Evolutionary conservation across 1,284 basidiomycete genomes (phyloP).

Genomic region (Boletus smithii): DNA sequence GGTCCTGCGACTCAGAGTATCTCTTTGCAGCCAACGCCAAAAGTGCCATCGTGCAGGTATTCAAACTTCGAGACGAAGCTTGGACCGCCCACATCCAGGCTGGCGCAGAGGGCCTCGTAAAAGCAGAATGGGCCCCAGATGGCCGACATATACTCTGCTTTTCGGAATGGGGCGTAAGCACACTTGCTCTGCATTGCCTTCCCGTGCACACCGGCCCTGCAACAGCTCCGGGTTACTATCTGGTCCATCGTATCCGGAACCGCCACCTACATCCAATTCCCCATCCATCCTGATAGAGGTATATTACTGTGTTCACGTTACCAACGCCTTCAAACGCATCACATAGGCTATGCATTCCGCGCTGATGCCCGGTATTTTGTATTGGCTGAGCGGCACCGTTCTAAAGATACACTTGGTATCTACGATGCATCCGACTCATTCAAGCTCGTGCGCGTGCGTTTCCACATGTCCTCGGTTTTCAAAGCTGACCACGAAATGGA

Average conservation of each 20-base stretch:
- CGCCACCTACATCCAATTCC: conserved; percentile 76
- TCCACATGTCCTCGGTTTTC: conserved; percentile 6
- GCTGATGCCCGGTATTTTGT: conserved; percentile 77
- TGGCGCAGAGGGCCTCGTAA: conserved; percentile 79
- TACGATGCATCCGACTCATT: conserved; percentile 73
- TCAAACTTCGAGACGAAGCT: conserved; percentile 68
- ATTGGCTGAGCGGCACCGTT: conserved; percentile 80
- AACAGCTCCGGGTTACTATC: conserved; percentile 72
- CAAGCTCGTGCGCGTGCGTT: conserved; percentile 69
- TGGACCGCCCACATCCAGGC: conserved; percentile 72
- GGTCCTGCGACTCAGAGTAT: conserved; percentile 83
- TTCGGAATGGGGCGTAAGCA: conserved; percentile 82
- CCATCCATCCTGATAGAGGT: conserved; percentile 75
- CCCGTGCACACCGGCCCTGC: conserved; percentile 2
- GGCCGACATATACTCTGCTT: conserved; percentile 80
- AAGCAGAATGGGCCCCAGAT: conserved; percentile 83
- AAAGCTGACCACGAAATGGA: conserved; percentile 23
- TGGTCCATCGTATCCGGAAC: conserved; percentile 72
- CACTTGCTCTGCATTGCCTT: conserved; percentile 3
- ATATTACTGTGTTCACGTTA: conserved; percentile 2
- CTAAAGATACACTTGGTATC: conserved; percentile 79
- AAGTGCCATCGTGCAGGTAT: conserved; percentile 63
- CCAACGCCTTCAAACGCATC: conserved; percentile 4
- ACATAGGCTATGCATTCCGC: conserved; percentile 72
- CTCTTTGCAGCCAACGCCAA: conserved; percentile 71